Percentiles rank a stretch among this genome's conserved stretches.
Evolutionary conservation across 2,329 filamentous ascomycete genomes (phyloP).

Genomic region (Botryotinia narcissicola): DNA sequence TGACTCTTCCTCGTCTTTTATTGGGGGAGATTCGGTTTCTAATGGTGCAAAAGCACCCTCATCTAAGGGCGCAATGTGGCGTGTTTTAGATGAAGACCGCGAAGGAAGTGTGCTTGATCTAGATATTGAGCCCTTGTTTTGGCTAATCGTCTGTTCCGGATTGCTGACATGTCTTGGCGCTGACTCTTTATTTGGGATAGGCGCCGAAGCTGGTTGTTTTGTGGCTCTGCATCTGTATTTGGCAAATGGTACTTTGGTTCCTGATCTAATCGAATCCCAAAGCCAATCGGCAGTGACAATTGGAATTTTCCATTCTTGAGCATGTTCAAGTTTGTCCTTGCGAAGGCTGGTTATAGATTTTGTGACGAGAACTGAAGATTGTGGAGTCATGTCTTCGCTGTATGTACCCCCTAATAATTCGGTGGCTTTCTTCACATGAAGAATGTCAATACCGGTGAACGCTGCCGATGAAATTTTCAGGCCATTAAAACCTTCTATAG

Average conservation of each 20-base stretch:
- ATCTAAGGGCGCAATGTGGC: conserved; percentile 24
- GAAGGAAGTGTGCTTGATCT: conserved; percentile 23
- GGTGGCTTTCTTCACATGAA: conserved; percentile 78
- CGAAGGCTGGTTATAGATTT: conserved; percentile 49
- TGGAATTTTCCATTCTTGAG: conserved; percentile 71
- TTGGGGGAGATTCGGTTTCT: conserved; percentile 17
- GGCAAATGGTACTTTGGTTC: conserved; percentile 48
- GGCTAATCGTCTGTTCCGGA: not conserved
- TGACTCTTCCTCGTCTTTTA: conserved; percentile 23
- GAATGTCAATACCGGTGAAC: conserved; percentile 78
- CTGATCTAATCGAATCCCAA: conserved; percentile 70
- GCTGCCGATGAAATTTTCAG: conserved; percentile 77
- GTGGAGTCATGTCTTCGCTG: conserved; percentile 69
- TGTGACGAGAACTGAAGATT: conserved; percentile 72
- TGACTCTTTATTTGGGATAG: conserved; percentile 20
- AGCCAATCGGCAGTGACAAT: conserved; percentile 83
- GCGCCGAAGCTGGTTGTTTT: conserved; percentile 30
- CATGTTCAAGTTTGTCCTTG: conserved; percentile 76
- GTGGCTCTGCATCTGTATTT: conserved; percentile 44
- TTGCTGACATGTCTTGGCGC: not conserved
- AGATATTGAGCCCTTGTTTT: conserved; percentile 5
- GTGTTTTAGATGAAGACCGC: conserved; percentile 19
- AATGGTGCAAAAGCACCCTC: conserved; percentile 27
- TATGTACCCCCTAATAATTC: conserved; percentile 77
- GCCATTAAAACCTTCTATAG: conserved; percentile 65